Base-by-base conservation (phyloP, 2,329 filamentous ascomycete species). In the Botrytis fragariae region DNA sequence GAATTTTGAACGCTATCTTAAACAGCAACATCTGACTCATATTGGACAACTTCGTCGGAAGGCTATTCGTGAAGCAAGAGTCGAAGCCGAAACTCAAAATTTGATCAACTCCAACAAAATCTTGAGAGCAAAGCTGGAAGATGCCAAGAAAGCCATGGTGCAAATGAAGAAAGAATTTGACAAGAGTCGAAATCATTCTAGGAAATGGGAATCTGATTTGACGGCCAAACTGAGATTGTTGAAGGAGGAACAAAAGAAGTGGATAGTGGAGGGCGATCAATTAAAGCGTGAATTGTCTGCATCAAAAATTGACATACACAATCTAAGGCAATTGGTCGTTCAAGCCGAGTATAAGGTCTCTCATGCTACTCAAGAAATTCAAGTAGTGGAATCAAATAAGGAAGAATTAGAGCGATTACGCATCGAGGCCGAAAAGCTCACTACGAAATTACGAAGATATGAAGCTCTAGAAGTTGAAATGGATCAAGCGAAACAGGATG, bases 1-100 rank as follows among this genome's bases (percentile, higher is more conserved):
- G 61, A 93, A 92, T 76, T 96, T 95, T 79, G 93, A 96, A 81
- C 87, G 92, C 39, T 95, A 94, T 81, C 87, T 95, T 78, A 95
- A 95, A 80, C 89, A 94, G 76, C 93, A 96, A 79, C 93, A 95
- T 80, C 88, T 95, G 76, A 88, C 91, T 2, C 92, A 95, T 74
- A 95, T 96, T 79, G 92, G 92, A 1, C 92, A 93, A 78, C 83
- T 96, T 60, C 91, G 93, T 77, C 87, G 92, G 22, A 90, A 90
- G 75, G 91, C 94, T 74, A 89, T 95, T 76, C 89, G 89, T 76
- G 92, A 95, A 80, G 92, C 92, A 12, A 92, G 92, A 2, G 91
- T 89, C 1, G 93, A 95, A 80, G 93, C 93, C 0, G 93, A 96
- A 79, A 94, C 92, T 2, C 92, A 95, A 77, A 94, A 94, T 71